Evolutionary conservation across 345 rosid genomes (phyloP).

Genomic region (Eucalyptus pauciflora): DNA sequence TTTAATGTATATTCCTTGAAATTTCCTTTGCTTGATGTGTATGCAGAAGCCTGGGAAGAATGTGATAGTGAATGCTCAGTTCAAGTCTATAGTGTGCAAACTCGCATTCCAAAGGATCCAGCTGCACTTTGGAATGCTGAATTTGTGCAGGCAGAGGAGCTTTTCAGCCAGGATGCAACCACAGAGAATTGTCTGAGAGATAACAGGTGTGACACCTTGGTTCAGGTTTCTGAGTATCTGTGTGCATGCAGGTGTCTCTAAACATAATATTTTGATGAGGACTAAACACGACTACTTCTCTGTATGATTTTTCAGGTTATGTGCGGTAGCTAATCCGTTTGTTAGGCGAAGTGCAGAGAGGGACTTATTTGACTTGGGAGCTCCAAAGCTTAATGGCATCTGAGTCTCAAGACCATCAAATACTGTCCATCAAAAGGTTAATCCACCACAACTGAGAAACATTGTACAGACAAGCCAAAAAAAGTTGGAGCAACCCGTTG

Average conservation of each 20-base stretch:
- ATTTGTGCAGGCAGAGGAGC: constrained; percentile 83
- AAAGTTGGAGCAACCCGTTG: constrained; percentile 12
- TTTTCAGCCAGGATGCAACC: constrained; percentile 42
- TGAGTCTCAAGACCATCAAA: constrained; percentile 13
- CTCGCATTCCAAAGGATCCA: constrained; percentile 57
- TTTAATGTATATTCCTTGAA: too few relatives aligned
- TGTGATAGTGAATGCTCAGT: constrained; percentile 51
- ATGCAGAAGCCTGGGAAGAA: constrained; percentile 69
- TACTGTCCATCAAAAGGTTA: constrained; percentile 3
- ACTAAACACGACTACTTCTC: not conserved
- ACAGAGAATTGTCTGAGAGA: constrained; percentile 77
- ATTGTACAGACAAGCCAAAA: constrained; percentile 22
- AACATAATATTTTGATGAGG: not conserved
- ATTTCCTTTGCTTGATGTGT: not conserved
- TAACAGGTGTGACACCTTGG: constrained; percentile 40
- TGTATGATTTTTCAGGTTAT: constrained; percentile 38
- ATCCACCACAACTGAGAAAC: constrained; percentile 17
- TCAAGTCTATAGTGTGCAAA: constrained; percentile 83
- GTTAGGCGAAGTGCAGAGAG: constrained; percentile 45
- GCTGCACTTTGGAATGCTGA: constrained; percentile 78
- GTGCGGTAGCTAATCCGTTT: constrained; percentile 64
- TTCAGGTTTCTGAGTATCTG: not conserved
- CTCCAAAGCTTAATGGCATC: constrained; percentile 12
- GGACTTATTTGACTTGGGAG: constrained; percentile 13
- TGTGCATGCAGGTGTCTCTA: too few relatives aligned